Conservation (phyloP, 2,329 filamentous ascomycete species). For the Curvularia hawaiiensis region DNA sequence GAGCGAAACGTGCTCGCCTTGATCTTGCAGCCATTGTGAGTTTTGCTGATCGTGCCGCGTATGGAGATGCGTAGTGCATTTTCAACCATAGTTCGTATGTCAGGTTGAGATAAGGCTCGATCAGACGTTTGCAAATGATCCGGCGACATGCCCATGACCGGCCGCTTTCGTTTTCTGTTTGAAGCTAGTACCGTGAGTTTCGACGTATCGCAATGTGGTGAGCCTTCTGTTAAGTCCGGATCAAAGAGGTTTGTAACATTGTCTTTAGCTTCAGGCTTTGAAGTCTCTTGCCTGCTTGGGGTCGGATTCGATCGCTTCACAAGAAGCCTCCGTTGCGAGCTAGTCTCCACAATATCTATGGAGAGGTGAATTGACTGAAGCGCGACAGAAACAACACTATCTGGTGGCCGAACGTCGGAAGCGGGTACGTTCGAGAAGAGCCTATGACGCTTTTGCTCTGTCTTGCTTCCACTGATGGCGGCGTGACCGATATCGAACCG, state of each 20-base stretch:
- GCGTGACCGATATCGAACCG: slow-evolving; percentile 30
- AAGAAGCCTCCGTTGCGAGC: slow-evolving; percentile 8
- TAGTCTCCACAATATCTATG: slow-evolving; percentile 27
- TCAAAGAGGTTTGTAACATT: not conserved
- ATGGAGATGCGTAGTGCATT: slow-evolving; percentile 46
- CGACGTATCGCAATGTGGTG: too few species aligned
- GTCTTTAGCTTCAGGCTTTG: not conserved
- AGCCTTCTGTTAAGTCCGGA: not conserved
- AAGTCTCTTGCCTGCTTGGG: not conserved
- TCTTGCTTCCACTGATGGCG: slow-evolving; percentile 6
- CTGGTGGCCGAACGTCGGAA: slow-evolving; percentile 39
- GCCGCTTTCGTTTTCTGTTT: slow-evolving; percentile 13
- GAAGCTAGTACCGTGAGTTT: not conserved
- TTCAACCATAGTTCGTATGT: slow-evolving; percentile 36
- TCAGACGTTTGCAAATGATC: not conserved
- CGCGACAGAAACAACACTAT: slow-evolving; percentile 26
- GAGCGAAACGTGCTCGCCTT: slow-evolving; percentile 40
- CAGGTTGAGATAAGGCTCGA: not conserved
- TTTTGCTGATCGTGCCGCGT: slow-evolving; percentile 29
- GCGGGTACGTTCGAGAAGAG: slow-evolving; percentile 30
- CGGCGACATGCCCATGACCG: not conserved
- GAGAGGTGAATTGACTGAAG: slow-evolving; percentile 39
- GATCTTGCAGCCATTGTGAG: slow-evolving; percentile 33
- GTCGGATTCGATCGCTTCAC: slow-evolving; percentile 20
- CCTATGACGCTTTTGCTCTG: slow-evolving; percentile 25